Evolutionary conservation across 495 filamentous ascomycete species (phyloP), one percentile per base, ranked within the genome.

Genomic region (Annulohypoxylon stygium): DNA sequence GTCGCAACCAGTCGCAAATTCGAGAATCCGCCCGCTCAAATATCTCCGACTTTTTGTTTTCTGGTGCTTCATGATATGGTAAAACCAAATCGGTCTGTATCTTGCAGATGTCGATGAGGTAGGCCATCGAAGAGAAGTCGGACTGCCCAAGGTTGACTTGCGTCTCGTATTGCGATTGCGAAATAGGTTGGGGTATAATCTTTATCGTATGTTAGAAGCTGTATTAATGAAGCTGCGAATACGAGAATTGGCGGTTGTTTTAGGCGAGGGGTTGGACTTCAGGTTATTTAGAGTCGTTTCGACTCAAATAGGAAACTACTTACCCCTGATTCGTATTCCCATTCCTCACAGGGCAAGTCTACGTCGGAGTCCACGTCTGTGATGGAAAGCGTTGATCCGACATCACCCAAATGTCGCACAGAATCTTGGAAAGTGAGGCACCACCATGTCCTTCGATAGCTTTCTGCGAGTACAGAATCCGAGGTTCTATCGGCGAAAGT

Each of bases 361-460:
- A 86, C 84, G 12, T 86, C 84, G 16, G 81, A 78, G 16, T 83
- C 81, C 23, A 88, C 77, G 14, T 79, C 70, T 61, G 79, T 65
- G 47, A 71, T 64, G 47, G 61, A 50, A 9, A 47, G 68, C 26
- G 48, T 59, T 47, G 63, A 33, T 25, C 37, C 82, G 69, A 51
- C 63, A 65, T 80, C 69, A n/a, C 76, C 75, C 37, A 78, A 75
- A 71, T 78, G 72, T 55, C 80, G 74, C 75, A 78, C 70, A n/a
- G 81, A 83, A 47, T 93, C 91, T n/a, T 90, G 85, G 25, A 91
- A 85, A 70, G 89, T 93, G 45, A 94, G 76, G 63, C 90, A 88
- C 92, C 92, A 95, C 89, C 90, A 93, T 7, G 91, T 93, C 30
- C 92, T 84, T 62, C 92, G 84, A 78, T 90, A 86, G 67, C 88